Base-by-base conservation (phyloP, 441 rosid species). In the Eruca vesicaria region DNA sequence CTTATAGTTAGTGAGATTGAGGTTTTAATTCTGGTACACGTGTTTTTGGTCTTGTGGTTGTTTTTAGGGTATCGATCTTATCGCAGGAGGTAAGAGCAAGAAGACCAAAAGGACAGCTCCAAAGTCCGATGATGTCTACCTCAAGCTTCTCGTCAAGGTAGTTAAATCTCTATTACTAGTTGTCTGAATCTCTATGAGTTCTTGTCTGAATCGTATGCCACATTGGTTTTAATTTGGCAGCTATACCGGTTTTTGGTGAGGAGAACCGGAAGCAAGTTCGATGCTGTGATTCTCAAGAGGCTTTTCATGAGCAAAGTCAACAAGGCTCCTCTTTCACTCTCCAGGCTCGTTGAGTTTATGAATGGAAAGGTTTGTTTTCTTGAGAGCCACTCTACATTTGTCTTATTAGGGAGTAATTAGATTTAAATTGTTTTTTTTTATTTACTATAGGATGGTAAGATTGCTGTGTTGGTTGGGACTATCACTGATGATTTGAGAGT, bases 51-150 rank as follows among this genome's bases (percentile, higher is more conserved):
- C 2, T 65, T 43, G 14, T 43, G 6, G 53, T 16, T n/a, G 63
- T 9, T 35, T 41, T 0, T 38, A 90, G 98, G 98, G 98, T 32
- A 91, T 93, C 76, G 96, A 93, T 85, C 69, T 93, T 77, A 77
- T 85, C 71, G 97, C 97, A 2, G 98, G 98, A 81, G 97, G 97
- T 52, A 89, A 93, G 91, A 84, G 90, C 75, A 93, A 91, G 89
- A 87, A 87, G 83, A 83, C 97, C 61, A 90, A 87, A 69, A 80
- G 97, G 61, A 88, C 89, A 0, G 92, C 92, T 0, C 96, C 97
- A 6, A 90, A 88, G 63, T 92, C 97, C 69, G 86, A 90, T 71
- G 97, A 92, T 85, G 83, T 92, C 71, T 93, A 93, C 78, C 98
- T 93, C 36, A 88, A 88, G 76, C 90, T 88, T 43, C 65, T 69